These are phyloP conservation scores for Ceratobasidium sp. DNA, from an alignment of 1,284 basidiomycete genomes.

Conservation along the genomic window DNA sequence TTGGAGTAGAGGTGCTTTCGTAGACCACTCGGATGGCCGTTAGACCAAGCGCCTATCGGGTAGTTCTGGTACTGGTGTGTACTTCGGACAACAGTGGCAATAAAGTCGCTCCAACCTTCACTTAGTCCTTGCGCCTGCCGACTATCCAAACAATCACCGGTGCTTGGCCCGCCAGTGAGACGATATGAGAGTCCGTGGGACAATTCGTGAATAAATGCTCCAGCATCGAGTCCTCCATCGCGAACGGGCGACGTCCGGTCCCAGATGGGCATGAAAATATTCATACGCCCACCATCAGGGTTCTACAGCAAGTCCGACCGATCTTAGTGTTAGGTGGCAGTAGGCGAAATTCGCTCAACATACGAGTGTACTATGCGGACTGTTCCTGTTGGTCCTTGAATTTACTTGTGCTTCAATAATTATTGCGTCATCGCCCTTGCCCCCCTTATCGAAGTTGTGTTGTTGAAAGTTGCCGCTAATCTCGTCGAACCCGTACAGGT, in stretches of 20 bases:
- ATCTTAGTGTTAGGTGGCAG: no score
- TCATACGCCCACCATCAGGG: slow-evolving; percentile 67
- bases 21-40: slow-evolving; percentile 64
- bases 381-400: slow-evolving; percentile 64
- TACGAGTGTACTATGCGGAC: no score
- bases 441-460: slow-evolving; percentile 91
- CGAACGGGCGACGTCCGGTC: slow-evolving; percentile 86
- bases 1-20: slow-evolving; percentile 86
- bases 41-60: background rate
- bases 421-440: slow-evolving; percentile 85
- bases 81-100: slow-evolving; percentile 79
- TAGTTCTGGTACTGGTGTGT: background rate
- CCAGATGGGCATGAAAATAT: slow-evolving; percentile 98
- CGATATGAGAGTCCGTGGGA: slow-evolving; percentile 91
- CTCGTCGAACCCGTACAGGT: slow-evolving; percentile 88
- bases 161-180: slow-evolving; percentile 89
- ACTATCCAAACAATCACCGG: slow-evolving; percentile 93
- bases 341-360: no score
- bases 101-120: slow-evolving; percentile 90
- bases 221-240: slow-evolving; percentile 93
- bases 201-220: slow-evolving; percentile 90
- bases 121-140: slow-evolving; percentile 97
- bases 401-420: slow-evolving; percentile 92
- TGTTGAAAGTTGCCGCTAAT: slow-evolving; percentile 96
- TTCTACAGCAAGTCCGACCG: no score